These are phyloP conservation scores for Trichoderma erinaceum DNA, from an alignment of 495 filamentous ascomycete species.

Conservation along the genomic window DNA sequence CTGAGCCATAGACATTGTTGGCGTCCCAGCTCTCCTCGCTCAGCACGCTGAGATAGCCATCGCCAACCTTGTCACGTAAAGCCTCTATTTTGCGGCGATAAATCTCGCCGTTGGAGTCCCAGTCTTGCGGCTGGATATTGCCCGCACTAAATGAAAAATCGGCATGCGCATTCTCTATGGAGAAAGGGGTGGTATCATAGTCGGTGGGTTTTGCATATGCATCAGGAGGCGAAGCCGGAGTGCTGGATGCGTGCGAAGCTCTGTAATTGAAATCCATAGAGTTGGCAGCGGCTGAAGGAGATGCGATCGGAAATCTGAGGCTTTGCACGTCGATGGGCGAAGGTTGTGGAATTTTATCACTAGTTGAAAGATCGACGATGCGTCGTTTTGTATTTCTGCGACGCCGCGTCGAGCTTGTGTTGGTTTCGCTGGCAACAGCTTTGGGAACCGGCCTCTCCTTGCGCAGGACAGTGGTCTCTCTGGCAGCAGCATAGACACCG, in stretches of 20 bases:
- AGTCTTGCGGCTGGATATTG: slow-evolving; percentile 48
- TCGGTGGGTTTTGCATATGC: slow-evolving; percentile 27
- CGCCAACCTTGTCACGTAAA: slow-evolving; percentile 74
- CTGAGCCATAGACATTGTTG: slow-evolving; percentile 9
- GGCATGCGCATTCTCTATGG: slow-evolving; percentile 37
- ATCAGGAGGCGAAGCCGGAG: slow-evolving; percentile 21
- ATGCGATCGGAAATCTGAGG: not conserved
- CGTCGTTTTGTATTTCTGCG: slow-evolving; percentile 58
- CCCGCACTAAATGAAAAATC: slow-evolving; percentile 38
- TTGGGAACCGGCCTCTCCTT: slow-evolving; percentile 44
- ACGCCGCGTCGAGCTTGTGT: slow-evolving; percentile 45
- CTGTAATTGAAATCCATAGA: slow-evolving; percentile 36
- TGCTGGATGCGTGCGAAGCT: slow-evolving; percentile 37
- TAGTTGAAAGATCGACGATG: slow-evolving; percentile 75
- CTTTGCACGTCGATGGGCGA: slow-evolving; percentile 7
- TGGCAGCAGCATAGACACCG: slow-evolving; percentile 43
- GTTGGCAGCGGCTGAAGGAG: not conserved
- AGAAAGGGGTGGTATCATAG: slow-evolving; percentile 19
- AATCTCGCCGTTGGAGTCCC: slow-evolving; percentile 66
- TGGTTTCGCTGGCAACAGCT: slow-evolving; percentile 43
- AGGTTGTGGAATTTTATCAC: slow-evolving; percentile 31
- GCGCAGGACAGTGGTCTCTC: slow-evolving; percentile 42
- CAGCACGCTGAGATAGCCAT: slow-evolving; percentile 77
- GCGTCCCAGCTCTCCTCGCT: slow-evolving; percentile 65
- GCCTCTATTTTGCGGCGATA: slow-evolving; percentile 83